Evolutionary conservation across 202 grass and related monocot species (phyloP), one percentile per base, ranked within the genome.

Genomic region (Zoysia matrella): DNA sequence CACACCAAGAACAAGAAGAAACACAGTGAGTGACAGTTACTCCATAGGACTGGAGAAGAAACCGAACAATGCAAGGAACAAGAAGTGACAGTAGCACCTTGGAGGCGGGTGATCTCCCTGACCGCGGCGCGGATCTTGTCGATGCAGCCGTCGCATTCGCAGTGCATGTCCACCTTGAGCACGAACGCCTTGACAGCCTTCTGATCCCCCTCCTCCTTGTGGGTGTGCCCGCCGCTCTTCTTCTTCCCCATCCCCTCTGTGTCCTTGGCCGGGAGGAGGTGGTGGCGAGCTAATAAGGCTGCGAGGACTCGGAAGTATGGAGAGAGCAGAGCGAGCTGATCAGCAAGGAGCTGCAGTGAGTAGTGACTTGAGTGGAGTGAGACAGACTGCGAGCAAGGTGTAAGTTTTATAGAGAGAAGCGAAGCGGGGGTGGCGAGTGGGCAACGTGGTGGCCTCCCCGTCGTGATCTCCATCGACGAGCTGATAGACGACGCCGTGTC

Each of bases 111-210:
- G n/a, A 89, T 12, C 36, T 67, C 72, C 8, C 57, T 70, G 49
- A 81, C 77, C 30, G 50, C 87, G 0, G 16, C 67, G 50, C 66
- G 71, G 65, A 89, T 57, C 72, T 60, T 89, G 82, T 52, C 58
- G 43, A 0, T 50, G 87, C 87, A 89, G 1, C 87, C 87, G 4
- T 67, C 1, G 87, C 87, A 89, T 4, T 5, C 13, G 77, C 87
- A 85, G 77, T 89, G 87, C 77, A 72, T 89, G 2, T 72, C 52
- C 50, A 89, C 82, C 82, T 12, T 85, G 0, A 89, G 87, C 72
- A 66, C 6, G 81, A 84, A 75, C 64, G 45, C 71, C 76, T 5
- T 56, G 22, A 30, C 22, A 30, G 22, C 22, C 22, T 30, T 30
- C 22, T 30, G 22, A 30, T 30, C 22, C 22, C 22, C 22, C 22